Evolutionary conservation across 1,284 basidiomycete species (phyloP).

Genomic region (Ustilago shanxiensis): DNA sequence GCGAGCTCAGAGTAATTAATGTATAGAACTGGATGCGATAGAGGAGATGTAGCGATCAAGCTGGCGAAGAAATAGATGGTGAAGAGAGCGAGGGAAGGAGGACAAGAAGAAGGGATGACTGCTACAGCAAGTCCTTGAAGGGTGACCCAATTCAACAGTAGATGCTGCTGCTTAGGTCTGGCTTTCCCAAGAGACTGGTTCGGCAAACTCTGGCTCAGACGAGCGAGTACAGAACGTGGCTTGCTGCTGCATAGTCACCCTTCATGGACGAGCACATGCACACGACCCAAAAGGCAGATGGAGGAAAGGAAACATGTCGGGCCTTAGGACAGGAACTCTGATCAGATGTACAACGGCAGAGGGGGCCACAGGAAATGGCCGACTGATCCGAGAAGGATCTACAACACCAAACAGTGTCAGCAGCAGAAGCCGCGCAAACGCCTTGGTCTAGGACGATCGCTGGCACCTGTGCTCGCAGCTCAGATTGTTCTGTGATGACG

Average conservation of each 20-base stretch:
- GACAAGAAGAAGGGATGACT: not conserved
- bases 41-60: not conserved
- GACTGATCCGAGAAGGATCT: conserved; percentile 16
- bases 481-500: not conserved
- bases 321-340: not conserved
- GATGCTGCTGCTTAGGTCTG: no score
- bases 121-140: not conserved
- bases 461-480: not conserved
- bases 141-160: no score
- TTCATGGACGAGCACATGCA: not conserved
- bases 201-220: not conserved
- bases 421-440: conserved; percentile 8
- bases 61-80: not conserved
- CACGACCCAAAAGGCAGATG: not conserved
- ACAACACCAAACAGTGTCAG: conserved; percentile 5
- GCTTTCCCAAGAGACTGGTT: conserved; percentile 1
- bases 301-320: not conserved
- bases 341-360: not conserved
- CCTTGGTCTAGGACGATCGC: not conserved
- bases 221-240: not conserved
- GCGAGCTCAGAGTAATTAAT: not conserved
- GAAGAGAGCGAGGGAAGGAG: not conserved
- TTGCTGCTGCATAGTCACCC: conserved; percentile 2
- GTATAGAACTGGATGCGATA: not conserved
- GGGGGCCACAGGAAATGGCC: not conserved